Evolutionary conservation across 2,329 filamentous ascomycete species (phyloP).

Genomic region (Mollisiaceae sp.): DNA sequence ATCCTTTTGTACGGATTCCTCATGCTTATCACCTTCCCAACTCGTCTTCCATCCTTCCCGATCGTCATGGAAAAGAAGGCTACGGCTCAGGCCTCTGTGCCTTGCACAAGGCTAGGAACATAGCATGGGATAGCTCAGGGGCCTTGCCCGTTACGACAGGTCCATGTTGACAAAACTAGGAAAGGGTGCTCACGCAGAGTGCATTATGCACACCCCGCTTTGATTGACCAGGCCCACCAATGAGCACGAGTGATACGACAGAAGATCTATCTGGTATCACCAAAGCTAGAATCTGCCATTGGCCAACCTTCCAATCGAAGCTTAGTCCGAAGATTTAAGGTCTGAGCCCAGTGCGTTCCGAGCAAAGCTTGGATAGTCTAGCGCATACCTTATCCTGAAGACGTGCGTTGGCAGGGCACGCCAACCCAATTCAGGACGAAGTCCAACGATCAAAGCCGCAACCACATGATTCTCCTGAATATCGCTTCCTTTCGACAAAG

Average conservation of each 20-base stretch:
- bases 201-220: slow-evolving; percentile 9
- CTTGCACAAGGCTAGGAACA: slow-evolving; percentile 2
- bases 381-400: slow-evolving; percentile 4
- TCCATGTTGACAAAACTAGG: background rate
- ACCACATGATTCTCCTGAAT: background rate
- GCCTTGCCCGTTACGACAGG: slow-evolving; percentile 10
- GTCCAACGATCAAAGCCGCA: background rate
- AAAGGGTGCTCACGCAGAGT: background rate
- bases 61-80: background rate
- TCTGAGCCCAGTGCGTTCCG: background rate
- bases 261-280: slow-evolving; percentile 16
- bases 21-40: slow-evolving; percentile 5
- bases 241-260: background rate
- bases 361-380: background rate
- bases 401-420: background rate
- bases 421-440: background rate
- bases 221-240: background rate
- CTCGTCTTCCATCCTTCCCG: background rate
- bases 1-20: background rate
- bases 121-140: background rate
- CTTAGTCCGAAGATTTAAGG: slow-evolving; percentile 4
- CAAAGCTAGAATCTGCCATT: background rate
- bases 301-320: slow-evolving; percentile 11
- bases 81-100: slow-evolving; percentile 6
- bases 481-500: too few relatives aligned